phyloP scores from a whole-genome alignment of 108 stramenopile genomes.

The Cyclotella atomus region DNA sequence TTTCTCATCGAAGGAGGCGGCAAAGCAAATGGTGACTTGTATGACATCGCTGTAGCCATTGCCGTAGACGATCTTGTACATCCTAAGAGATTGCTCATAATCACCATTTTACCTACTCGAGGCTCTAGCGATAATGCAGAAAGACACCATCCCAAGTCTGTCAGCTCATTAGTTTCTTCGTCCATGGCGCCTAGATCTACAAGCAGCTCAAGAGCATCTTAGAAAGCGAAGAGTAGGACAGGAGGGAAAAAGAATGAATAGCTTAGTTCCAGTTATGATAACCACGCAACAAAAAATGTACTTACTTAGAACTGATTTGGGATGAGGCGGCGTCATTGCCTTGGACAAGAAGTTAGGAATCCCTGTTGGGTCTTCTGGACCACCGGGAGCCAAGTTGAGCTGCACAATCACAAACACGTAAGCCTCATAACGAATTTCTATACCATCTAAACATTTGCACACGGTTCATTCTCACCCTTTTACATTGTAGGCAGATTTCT shows the following conservation, averaged over 20 bases:
- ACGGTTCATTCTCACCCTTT: conserved; percentile 23
- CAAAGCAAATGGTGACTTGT: conserved; percentile 70
- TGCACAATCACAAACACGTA: too few species aligned
- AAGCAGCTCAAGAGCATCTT: conserved; percentile 75
- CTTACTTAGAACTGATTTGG: conserved; percentile 25
- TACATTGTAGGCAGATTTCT: conserved; percentile 73
- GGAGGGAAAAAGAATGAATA: background rate
- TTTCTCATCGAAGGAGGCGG: conserved; percentile 60
- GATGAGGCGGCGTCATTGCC: conserved; percentile 78
- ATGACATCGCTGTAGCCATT: conserved; percentile 73
- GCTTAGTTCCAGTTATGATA: background rate
- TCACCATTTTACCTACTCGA: conserved; percentile 77
- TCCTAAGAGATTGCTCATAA: conserved; percentile 72
- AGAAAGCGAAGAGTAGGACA: conserved; percentile 30
- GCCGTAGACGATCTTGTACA: conserved; percentile 56
- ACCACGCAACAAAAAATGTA: background rate
- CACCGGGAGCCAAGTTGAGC: conserved; percentile 66
- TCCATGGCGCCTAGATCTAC: conserved; percentile 78
- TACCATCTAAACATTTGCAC: background rate
- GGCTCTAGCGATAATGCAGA: conserved; percentile 68
- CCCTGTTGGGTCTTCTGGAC: conserved; percentile 67
- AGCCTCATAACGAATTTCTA: too few species aligned
- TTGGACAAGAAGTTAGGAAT: conserved; percentile 72
- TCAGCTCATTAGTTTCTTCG: conserved; percentile 76
- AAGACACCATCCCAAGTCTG: conserved; percentile 68